Percentiles rank a stretch among this genome's conserved stretches.
phyloP scores from a whole-genome alignment of 805 yeast species.

The Priceomyces melissophilus region DNA sequence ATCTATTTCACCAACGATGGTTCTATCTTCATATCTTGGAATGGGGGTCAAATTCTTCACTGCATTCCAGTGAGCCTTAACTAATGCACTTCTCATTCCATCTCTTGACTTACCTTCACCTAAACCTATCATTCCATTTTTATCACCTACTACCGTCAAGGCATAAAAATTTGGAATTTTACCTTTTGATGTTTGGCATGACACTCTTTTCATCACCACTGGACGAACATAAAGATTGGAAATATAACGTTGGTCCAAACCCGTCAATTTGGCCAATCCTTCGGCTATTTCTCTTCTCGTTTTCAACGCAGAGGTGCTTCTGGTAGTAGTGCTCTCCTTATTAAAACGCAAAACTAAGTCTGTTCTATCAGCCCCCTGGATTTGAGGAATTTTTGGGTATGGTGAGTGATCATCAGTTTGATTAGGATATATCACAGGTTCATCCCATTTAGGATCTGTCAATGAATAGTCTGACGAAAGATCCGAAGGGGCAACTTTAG shows the following conservation, averaged over 20 bases:
- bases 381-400: constrained; percentile 54
- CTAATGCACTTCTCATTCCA: constrained; percentile 68
- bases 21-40: constrained; percentile 88
- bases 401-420: constrained; percentile 50
- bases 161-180: constrained; percentile 80
- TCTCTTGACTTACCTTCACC: constrained; percentile 92
- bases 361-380: constrained; percentile 50
- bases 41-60: constrained; percentile 77
- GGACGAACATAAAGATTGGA: constrained; percentile 61
- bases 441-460: constrained; percentile 76
- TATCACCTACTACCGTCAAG: constrained; percentile 86
- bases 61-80: constrained; percentile 91
- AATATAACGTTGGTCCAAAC: constrained; percentile 60
- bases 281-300: constrained; percentile 39
- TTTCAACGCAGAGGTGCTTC: constrained; percentile 11
- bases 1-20: constrained; percentile 80
- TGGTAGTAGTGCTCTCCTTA: constrained; percentile 12
- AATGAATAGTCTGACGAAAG: constrained; percentile 67
- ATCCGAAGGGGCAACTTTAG: constrained; percentile 62
- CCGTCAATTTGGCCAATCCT: constrained; percentile 61
- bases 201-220: constrained; percentile 71
- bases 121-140: constrained; percentile 88
- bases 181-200: constrained; percentile 91
- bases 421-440: constrained; percentile 48
- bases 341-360: constrained; percentile 37